Percentiles rank a stretch among this genome's conserved stretches.
phyloP scores from a whole-genome alignment of 345 rosid species.

The Leavenworthia alabamica region DNA sequence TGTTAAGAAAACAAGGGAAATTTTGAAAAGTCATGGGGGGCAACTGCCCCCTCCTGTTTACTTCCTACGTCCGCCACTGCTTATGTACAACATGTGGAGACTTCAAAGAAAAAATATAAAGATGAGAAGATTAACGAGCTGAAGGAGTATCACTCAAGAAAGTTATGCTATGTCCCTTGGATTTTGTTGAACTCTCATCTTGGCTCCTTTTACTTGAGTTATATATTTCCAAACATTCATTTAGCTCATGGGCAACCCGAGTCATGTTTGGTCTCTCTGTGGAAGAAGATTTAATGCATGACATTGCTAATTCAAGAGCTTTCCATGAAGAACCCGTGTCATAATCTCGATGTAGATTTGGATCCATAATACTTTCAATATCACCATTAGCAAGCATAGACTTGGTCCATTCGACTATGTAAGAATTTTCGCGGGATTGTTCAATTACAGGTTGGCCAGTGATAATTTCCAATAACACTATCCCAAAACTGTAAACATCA shows the following conservation, averaged over 20 bases:
- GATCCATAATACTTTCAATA: conserved; percentile 21
- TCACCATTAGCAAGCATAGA: conserved; percentile 17
- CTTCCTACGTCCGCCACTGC: too few species aligned
- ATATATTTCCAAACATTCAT: conserved; percentile 24
- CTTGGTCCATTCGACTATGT: conserved; percentile 24
- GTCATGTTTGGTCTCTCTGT: conserved; percentile 32
- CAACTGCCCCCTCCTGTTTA: too few species aligned
- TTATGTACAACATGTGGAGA: too few species aligned
- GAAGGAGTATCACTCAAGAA: conserved; percentile 19
- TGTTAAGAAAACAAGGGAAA: too few species aligned
- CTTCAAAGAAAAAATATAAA: not conserved
- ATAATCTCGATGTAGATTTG: conserved; percentile 10
- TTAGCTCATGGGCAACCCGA: conserved; percentile 25
- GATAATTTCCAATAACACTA: conserved; percentile 36
- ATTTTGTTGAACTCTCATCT: not conserved
- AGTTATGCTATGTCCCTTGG: not conserved
- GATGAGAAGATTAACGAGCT: conserved; percentile 3
- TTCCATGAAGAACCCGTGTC: conserved; percentile 23
- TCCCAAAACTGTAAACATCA: conserved; percentile 46
- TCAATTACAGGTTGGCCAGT: conserved; percentile 31
- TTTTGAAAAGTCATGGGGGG: too few species aligned
- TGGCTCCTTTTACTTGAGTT: not conserved
- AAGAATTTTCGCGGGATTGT: not conserved
- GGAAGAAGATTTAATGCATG: conserved; percentile 12
- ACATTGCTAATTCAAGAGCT: too few species aligned